Base-by-base conservation (phyloP, 2,329 filamentous ascomycete genomes). In the Aspergillus neoniger region DNA sequence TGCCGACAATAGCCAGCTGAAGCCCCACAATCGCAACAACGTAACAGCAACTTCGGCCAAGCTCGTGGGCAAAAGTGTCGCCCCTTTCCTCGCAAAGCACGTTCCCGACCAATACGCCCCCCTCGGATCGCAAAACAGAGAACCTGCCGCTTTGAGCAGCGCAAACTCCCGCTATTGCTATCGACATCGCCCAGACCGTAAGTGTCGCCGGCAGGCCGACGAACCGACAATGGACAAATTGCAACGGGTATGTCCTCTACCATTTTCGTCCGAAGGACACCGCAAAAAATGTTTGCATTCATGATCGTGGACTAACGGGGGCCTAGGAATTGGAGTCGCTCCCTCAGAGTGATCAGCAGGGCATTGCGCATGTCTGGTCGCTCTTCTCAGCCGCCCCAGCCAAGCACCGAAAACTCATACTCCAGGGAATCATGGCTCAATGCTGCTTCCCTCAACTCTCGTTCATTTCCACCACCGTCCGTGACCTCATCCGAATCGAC, bases 371-470 rank as follows among this genome's bases (percentile, higher is more conserved):
- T 71, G 93, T 98, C 58, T 99, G 95, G 95, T 96, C 94, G 0
- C 83, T 98, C 51, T 99, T 99, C 81, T 98, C 94, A 0, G 95
- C 95, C 41, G 93, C 95, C 0, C 95, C 95, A 0, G 86, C 92
- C 9, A 96, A 96, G 74, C 94, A 98, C 72, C 89, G 95, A 68
- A 94, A 96, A 65, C 84, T 99, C 61, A 98, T 99, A 91, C 85
- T 99, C 7, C 92, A 96, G 75, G 95, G 95, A 67, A 94, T 99
- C 70, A 88, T 99, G 63, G 90, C 94, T 0, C 93, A 98, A 76
- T 98, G 94, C 77, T 99, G 95, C 79, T 98, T 99, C 72, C 94
- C 95, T 1, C 95, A 99, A 72, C 86, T 99, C 6, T 98, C 95
- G 32, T 93, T 91, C 67, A 89, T 99, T 59, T 95, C 94, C 2